These are phyloP conservation scores for Exophiala bonariae DNA, from an alignment of 2,329 filamentous ascomycete genomes.

Conservation along the genomic window DNA sequence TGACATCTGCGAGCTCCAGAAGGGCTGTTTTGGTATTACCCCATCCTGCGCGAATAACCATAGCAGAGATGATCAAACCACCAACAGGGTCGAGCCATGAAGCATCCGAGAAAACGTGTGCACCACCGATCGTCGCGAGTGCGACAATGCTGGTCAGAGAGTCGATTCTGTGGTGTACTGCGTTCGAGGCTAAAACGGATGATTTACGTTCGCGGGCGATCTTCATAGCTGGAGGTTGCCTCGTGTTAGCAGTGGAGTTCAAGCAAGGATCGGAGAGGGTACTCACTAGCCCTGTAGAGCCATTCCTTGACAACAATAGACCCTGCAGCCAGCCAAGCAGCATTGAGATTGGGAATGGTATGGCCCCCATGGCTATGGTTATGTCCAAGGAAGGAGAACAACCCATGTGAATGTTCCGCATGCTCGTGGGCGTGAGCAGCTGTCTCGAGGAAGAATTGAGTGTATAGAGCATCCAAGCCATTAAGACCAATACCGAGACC, in stretches of 20 bases:
- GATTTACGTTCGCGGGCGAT: constrained; percentile 92
- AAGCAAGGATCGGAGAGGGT: background rate
- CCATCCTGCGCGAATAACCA: constrained; percentile 89
- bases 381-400: constrained; percentile 56
- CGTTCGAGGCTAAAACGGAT: constrained; percentile 92
- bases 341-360: constrained; percentile 80
- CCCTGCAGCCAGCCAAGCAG: constrained; percentile 88
- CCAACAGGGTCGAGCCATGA: constrained; percentile 94
- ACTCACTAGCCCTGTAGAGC: constrained; percentile 92
- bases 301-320: constrained; percentile 94
- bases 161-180: constrained; percentile 93
- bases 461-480: constrained; percentile 68
- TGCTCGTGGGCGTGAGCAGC: constrained; percentile 52
- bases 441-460: constrained; percentile 70
- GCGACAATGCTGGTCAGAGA: constrained; percentile 94
- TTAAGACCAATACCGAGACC: constrained; percentile 90
- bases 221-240: constrained; percentile 72
- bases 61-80: constrained; percentile 84
- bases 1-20: constrained; percentile 85
- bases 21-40: constrained; percentile 81
- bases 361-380: constrained; percentile 62
- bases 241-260: constrained; percentile 12
- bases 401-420: constrained; percentile 39
- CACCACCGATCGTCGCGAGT: constrained; percentile 81
- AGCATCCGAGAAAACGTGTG: constrained; percentile 81